Base-by-base conservation (phyloP, 306 rosid genomes). In the Vigna radiata region DNA sequence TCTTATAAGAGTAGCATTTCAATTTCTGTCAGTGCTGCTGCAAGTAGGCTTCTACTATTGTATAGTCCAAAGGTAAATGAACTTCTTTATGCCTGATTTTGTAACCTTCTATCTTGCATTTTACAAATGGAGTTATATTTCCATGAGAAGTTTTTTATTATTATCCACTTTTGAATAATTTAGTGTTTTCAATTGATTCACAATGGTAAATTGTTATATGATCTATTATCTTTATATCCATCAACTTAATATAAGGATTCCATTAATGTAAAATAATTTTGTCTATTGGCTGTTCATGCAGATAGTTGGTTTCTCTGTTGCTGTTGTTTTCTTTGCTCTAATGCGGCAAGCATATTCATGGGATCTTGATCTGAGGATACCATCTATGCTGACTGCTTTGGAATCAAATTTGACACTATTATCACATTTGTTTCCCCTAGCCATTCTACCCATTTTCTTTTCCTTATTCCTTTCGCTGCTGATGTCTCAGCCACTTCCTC, bases 261-360 rank as follows among this genome's bases (percentile, higher is more conserved):
- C 78, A 63, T 65, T 48, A 37, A 36, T 29, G 13, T 37, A 15
- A 18, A 55, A 66, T 79, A 62, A 85, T 84, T 68, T 78, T 73
- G 43, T 83, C 43, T 78, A 43, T 81, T 74, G 62, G 55, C 31
- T 47, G 73, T 84, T 88, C 46, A 44, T 92, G 97, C 97, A 95
- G 99, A 87, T 95, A 82, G 87, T 78, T 84, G 96, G 99, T 76
- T 85, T 92, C 83, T 89, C 97, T 68, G 76, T 91, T 73, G 97
- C 86, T 9, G 86, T 92, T 76, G 67, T 89, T 81, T 89, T 92
- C 82, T 92, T 89, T 78, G 97, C 96, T 56, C 79, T 92, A 76
- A 92, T 92, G 97, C 92, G 84, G 83, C 99, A 95, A 87, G 93
- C 96, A 69, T 88, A 76, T 82, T 85, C 94, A 50, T 92, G 96